Percentiles rank a stretch among this genome's conserved stretches.
Conservation (phyloP, 495 filamentous ascomycete species). For the Bacidia rubella region DNA sequence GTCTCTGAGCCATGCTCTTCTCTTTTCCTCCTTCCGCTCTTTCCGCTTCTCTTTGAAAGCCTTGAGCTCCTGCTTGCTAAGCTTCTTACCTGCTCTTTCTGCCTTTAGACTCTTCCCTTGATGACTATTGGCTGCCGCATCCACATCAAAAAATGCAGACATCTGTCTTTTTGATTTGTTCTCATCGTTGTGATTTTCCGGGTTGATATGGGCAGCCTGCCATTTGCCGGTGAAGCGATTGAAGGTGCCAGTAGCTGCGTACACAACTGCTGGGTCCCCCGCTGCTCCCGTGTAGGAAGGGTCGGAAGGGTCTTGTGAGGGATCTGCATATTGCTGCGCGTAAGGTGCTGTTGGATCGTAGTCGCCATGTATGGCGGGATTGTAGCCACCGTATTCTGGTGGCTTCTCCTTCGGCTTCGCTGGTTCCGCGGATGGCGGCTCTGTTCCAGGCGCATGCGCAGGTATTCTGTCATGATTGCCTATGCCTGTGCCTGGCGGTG, state of each 20-base stretch:
- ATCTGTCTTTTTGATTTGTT: slow-evolving; percentile 81
- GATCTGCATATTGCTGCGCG: slow-evolving; percentile 43
- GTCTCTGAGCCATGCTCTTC: slow-evolving; percentile 81
- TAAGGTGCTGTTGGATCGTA: slow-evolving; percentile 93
- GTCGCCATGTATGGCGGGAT: slow-evolving; percentile 87
- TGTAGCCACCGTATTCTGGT: slow-evolving; percentile 56
- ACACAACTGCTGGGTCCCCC: slow-evolving; percentile 31
- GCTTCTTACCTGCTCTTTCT: slow-evolving; percentile 77
- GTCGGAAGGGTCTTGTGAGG: slow-evolving; percentile 13
- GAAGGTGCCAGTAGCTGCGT: slow-evolving; percentile 60
- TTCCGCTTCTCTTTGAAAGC: slow-evolving; percentile 57
- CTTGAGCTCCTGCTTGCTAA: slow-evolving; percentile 73
- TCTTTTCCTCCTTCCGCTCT: slow-evolving; percentile 89
- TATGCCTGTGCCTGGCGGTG: slow-evolving; percentile 15
- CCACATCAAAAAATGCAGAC: slow-evolving; percentile 95
- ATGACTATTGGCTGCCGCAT: slow-evolving; percentile 86
- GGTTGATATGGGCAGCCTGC: slow-evolving; percentile 47
- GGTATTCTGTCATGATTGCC: slow-evolving; percentile 20
- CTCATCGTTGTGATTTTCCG: slow-evolving; percentile 75
- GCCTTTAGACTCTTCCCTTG: slow-evolving; percentile 85
- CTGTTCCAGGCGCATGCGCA: slow-evolving; percentile 23
- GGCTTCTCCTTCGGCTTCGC: slow-evolving; percentile 4
- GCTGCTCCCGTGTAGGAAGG: slow-evolving; percentile 17
- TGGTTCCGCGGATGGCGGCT: slow-evolving; percentile 9
- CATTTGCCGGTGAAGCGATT: slow-evolving; percentile 88